Conservation (phyloP, 768 basidiomycete genomes). For the Gloeophyllum trabeum region DNA sequence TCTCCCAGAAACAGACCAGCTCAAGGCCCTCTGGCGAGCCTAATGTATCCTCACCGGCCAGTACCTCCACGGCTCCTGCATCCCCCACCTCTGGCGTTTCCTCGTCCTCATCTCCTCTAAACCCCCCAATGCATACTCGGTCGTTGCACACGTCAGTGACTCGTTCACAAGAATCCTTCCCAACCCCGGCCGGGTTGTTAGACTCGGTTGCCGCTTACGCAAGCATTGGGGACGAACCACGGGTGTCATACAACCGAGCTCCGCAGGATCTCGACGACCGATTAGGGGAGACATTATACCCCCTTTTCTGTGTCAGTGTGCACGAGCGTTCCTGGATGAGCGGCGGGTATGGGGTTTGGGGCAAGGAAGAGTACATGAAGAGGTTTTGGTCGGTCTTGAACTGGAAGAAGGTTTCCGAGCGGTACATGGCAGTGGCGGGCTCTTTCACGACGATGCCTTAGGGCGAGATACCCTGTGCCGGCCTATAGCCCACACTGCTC, state of each 20-base stretch:
- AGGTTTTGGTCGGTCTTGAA: slow-evolving; percentile 79
- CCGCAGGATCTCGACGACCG: too few relatives aligned
- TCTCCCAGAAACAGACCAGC: slow-evolving; percentile 10
- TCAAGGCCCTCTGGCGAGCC: background rate
- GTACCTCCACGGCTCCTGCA: slow-evolving; percentile 1
- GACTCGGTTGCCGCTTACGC: background rate
- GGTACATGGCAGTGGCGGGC: too few relatives aligned
- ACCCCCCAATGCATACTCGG: slow-evolving; percentile 3
- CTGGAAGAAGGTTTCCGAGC: slow-evolving; percentile 48
- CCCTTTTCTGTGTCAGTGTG: slow-evolving; percentile 68
- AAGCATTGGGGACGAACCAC: background rate
- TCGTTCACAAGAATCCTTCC: background rate
- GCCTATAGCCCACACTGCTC: too few relatives aligned
- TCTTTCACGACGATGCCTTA: too few relatives aligned
- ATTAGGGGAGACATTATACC: slow-evolving; percentile 55
- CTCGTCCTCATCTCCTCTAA: background rate
- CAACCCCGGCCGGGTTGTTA: background rate
- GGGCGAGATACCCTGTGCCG: too few relatives aligned
- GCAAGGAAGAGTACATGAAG: slow-evolving; percentile 76
- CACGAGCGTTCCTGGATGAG: slow-evolving; percentile 84
- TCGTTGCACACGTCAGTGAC: slow-evolving; percentile 3
- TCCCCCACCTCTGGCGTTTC: slow-evolving; percentile 4
- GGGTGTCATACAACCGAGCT: too few relatives aligned
- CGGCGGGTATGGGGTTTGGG: slow-evolving; percentile 83
- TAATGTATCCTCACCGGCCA: background rate